phyloP scores from a whole-genome alignment of 148 eudicot species.

The Rhododendron williamsianum region DNA sequence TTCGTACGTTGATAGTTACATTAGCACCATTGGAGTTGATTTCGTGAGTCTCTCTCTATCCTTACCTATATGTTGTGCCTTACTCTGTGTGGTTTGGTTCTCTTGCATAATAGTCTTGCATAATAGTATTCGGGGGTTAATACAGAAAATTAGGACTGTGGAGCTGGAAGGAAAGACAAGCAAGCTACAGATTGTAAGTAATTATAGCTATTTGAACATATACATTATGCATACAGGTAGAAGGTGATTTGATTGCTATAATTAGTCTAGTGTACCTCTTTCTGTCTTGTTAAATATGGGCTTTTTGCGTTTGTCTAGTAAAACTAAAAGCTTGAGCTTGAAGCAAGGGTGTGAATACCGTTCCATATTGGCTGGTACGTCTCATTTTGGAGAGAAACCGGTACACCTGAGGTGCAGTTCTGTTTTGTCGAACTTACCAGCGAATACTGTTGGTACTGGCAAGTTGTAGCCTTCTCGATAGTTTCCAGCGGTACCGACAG shows the following conservation, averaged over 20 bases:
- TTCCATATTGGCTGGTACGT: no score
- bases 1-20: slow-evolving; percentile 83
- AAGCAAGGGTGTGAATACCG: neutral
- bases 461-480: no score
- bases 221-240: neutral
- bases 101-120: neutral
- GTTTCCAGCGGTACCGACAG: no score
- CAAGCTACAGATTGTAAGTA: slow-evolving; percentile 89
- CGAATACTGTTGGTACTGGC: no score
- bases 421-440: no score
- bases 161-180: slow-evolving; percentile 84
- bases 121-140: neutral
- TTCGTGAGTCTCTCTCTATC: slow-evolving; percentile 44
- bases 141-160: slow-evolving; percentile 86
- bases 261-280: neutral
- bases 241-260: neutral
- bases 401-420: no score
- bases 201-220: neutral
- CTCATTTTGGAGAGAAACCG: no score
- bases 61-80: neutral
- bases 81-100: neutral
- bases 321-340: neutral
- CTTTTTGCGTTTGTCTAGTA: neutral
- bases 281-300: neutral
- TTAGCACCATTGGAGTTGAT: slow-evolving; percentile 90